Conservation (phyloP, 1,284 basidiomycete species). For the Ustilago hordei region DNA sequence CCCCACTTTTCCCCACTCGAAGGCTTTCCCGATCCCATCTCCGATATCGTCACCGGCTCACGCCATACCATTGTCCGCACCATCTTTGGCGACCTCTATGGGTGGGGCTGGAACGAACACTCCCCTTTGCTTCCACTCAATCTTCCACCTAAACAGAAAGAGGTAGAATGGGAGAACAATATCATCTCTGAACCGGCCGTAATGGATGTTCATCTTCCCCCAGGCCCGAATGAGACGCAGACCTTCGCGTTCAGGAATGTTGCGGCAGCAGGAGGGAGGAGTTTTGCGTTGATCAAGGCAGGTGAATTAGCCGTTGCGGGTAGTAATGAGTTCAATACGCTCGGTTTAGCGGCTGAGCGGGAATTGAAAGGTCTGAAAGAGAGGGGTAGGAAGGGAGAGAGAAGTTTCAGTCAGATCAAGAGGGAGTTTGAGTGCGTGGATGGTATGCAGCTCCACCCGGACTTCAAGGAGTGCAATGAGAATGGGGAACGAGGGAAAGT, state of each 20-base stretch:
- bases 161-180: conserved; percentile 1
- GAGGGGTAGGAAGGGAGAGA: conserved; percentile 1
- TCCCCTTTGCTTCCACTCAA: conserved; percentile 12
- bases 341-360: conserved; percentile 2
- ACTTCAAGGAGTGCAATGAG: not conserved
- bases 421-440: conserved; percentile 29
- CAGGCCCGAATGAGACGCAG: not conserved
- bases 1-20: conserved; percentile 14
- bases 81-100: conserved; percentile 28
- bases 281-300: conserved; percentile 4
- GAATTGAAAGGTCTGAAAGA: conserved; percentile 9
- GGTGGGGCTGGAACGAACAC: conserved; percentile 51
- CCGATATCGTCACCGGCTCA: conserved; percentile 8
- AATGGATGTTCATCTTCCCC: conserved; percentile 1
- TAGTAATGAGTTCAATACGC: conserved; percentile 15
- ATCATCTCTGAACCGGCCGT: conserved; percentile 21
- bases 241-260: not conserved
- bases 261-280: conserved; percentile 8
- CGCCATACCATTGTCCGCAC: conserved; percentile 32
- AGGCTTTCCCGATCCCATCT: conserved; percentile 1
- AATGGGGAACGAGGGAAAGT: not conserved
- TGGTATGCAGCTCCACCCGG: conserved; percentile 22
- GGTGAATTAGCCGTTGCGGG: conserved; percentile 19
- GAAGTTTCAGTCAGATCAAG: conserved; percentile 33
- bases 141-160: not conserved